phyloP scores from a whole-genome alignment of 495 filamentous ascomycete species.

The Platismatia glauca region DNA sequence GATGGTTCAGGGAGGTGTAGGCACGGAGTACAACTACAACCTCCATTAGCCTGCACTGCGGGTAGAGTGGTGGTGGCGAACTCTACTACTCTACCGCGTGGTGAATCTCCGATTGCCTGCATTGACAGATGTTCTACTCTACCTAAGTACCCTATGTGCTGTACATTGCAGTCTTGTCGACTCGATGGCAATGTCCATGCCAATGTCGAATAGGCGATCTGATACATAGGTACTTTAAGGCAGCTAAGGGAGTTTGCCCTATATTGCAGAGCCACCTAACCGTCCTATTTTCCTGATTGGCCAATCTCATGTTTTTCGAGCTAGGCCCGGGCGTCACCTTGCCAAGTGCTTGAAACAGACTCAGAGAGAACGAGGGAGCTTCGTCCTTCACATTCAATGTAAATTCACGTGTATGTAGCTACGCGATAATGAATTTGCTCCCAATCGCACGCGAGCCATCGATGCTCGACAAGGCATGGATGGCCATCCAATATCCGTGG shows the following conservation, averaged over 20 bases:
- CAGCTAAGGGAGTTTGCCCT: not conserved
- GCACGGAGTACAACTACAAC: not conserved
- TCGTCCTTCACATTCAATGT: not conserved
- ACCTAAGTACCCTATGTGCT: not conserved
- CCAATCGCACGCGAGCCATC: conserved; percentile 20
- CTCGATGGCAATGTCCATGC: not conserved
- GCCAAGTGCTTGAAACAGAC: too few relatives aligned
- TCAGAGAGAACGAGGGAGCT: too few relatives aligned
- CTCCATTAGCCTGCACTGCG: not conserved
- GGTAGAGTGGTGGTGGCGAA: not conserved
- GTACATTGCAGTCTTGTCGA: not conserved
- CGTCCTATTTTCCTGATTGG: not conserved
- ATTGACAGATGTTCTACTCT: not conserved
- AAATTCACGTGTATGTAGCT: not conserved
- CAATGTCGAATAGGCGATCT: not conserved
- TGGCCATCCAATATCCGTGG: conserved; percentile 17
- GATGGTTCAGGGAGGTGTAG: too few relatives aligned
- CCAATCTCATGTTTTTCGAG: not conserved
- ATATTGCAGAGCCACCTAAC: not conserved
- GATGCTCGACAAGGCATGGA: conserved; percentile 22
- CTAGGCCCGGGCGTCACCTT: not conserved
- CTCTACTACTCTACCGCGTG: not conserved
- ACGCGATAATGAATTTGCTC: conserved; percentile 1
- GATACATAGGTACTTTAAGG: too few relatives aligned
- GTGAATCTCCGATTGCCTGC: not conserved